Percentiles rank a stretch among this genome's conserved stretches.
Evolutionary conservation across 1,139 yeast species (phyloP).

Genomic region (Zhuliangozyma parablackwelliae): DNA sequence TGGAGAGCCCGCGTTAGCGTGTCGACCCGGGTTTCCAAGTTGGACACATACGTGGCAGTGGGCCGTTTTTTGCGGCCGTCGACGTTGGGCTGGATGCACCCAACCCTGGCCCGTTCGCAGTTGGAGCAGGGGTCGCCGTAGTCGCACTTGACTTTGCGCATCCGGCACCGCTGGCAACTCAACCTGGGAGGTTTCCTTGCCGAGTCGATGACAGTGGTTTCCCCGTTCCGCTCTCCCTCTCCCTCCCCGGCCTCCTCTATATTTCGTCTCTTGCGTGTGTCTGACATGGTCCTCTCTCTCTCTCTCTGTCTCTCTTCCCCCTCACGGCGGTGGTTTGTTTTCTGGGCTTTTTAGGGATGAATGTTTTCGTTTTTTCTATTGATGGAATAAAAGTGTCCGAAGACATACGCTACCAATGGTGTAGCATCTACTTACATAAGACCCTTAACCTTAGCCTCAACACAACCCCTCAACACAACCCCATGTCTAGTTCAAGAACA

Average conservation of each 20-base stretch:
- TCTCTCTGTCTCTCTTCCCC: no score
- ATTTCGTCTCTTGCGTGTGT: neutral
- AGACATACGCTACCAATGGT: no score
- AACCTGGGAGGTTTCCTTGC: constrained; percentile 3
- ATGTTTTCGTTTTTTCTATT: no score
- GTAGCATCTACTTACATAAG: no score
- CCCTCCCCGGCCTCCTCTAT: neutral
- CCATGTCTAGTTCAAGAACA: constrained; percentile 18
- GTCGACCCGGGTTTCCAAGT: constrained; percentile 27
- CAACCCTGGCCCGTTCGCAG: constrained; percentile 41
- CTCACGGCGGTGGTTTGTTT: no score
- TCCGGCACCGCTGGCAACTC: constrained; percentile 48
- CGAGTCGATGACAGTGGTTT: no score
- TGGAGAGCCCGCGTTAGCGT: constrained; percentile 22
- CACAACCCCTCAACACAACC: no score
- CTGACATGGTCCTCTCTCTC: neutral
- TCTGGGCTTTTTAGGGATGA: no score
- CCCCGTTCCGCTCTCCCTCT: no score
- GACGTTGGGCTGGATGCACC: constrained; percentile 46
- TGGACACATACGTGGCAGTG: constrained; percentile 44
- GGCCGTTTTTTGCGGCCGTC: constrained; percentile 55
- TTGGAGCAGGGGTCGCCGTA: constrained; percentile 47
- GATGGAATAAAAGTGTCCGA: no score
- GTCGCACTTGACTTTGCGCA: constrained; percentile 53
- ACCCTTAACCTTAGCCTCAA: no score